Evolutionary conservation across 1,284 basidiomycete species (phyloP).

Genomic region (Rhodotorula sp.): DNA sequence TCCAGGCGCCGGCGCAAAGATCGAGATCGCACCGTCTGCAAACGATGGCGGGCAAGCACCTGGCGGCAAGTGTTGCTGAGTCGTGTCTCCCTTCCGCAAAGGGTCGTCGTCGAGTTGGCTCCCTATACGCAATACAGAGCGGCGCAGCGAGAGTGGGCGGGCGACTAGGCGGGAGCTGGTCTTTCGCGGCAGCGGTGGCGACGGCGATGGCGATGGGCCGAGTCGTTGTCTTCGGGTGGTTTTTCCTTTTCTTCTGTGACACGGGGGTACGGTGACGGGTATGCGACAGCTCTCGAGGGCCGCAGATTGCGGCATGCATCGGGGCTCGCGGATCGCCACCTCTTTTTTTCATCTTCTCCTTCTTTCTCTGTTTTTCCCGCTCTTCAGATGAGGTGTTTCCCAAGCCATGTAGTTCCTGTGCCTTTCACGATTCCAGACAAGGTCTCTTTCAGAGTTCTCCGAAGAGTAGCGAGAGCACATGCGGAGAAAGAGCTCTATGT

Average conservation of each 20-base stretch:
- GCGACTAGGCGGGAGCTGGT: constrained; percentile 9
- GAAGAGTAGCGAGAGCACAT: no score
- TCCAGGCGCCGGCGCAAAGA: constrained; percentile 42
- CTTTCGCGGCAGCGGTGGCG: not conserved
- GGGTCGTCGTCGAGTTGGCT: not conserved
- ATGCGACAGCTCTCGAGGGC: no score
- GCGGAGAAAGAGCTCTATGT: no score
- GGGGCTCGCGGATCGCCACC: no score
- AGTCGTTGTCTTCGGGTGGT: not conserved
- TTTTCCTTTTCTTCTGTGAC: not conserved
- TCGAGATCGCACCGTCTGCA: constrained; percentile 62
- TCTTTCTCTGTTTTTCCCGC: no score
- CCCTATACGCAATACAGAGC: not conserved
- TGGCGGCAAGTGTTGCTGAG: constrained; percentile 43
- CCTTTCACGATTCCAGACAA: no score
- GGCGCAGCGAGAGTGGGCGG: not conserved
- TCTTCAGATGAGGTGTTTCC: no score
- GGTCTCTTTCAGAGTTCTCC: no score
- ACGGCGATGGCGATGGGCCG: not conserved
- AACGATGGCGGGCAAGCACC: constrained; percentile 54
- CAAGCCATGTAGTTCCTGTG: no score
- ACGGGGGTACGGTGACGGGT: not conserved
- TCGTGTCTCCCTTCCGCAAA: not conserved
- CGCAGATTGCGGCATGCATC: no score
- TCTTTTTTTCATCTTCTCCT: no score